These are phyloP conservation scores for Phytophthora cactorum DNA, from an alignment of 352 stramenopile species.

Conservation along the genomic window DNA sequence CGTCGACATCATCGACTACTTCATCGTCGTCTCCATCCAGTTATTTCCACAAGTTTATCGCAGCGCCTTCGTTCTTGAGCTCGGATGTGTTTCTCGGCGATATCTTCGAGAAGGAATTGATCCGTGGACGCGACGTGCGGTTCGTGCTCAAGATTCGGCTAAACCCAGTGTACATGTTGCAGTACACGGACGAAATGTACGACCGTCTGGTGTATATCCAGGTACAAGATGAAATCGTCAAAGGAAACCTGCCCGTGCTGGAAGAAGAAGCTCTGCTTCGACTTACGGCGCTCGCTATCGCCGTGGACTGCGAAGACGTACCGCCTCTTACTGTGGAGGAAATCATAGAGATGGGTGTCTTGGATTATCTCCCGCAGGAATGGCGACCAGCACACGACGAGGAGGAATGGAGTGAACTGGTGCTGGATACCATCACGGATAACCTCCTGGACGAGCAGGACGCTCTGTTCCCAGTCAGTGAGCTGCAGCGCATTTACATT, in stretches of 20 bases:
- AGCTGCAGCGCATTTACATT: conserved; percentile 87
- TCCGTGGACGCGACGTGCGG: conserved; percentile 87
- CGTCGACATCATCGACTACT: conserved; percentile 37
- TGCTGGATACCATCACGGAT: conserved; percentile 65
- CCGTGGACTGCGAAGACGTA: conserved; percentile 77
- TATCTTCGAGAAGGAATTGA: conserved; percentile 91
- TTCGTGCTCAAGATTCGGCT: conserved; percentile 96
- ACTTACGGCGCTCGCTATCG: conserved; percentile 80
- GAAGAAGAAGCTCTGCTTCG: conserved; percentile 81
- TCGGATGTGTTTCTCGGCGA: conserved; percentile 90
- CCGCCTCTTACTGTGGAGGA: conserved; percentile 62
- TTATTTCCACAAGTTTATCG: conserved; percentile 84
- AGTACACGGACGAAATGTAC: conserved; percentile 88
- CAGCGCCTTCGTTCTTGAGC: conserved; percentile 80
- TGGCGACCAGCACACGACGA: conserved; percentile 78
- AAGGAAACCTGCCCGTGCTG: conserved; percentile 83
- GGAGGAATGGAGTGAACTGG: conserved; percentile 79
- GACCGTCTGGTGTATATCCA: conserved; percentile 90
- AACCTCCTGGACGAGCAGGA: conserved; percentile 60
- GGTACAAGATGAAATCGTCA: conserved; percentile 93
- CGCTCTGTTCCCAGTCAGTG: conserved; percentile 41
- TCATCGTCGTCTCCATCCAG: conserved; percentile 49
- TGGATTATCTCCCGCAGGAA: conserved; percentile 86
- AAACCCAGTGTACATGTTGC: conserved; percentile 75
- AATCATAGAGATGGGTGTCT: conserved; percentile 70